Base-by-base conservation (phyloP, 495 filamentous ascomycete species). In the Neurospora hispaniola region DNA sequence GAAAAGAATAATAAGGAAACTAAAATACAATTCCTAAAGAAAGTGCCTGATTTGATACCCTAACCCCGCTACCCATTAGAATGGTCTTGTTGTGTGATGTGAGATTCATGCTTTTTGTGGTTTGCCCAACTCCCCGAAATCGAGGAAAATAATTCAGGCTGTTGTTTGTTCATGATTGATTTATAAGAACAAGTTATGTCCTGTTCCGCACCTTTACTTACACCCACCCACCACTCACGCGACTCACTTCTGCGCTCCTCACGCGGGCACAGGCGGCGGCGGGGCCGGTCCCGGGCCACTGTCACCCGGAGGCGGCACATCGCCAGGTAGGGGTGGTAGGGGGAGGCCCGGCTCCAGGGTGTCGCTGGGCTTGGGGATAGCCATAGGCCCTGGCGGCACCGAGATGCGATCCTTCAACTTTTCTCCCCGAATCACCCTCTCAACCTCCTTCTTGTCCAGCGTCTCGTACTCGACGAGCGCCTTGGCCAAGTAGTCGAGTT, bases 391-490 rank as follows among this genome's bases (percentile, higher is more conserved):
- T 11, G 76, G 80, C 0, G 86, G 85, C 42, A 88, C 82, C 3
- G 82, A 73, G 27, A 85, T 82, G 11, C 85, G 83, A 42, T 79
- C 88, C n/a, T 82, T 79, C 20, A 98, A 83, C 79, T 92, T 92
- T 82, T 97, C 93, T 20, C 96, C 96, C 71, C 86, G 86, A 38
- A 98, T 86, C 3, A 97, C 91, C 83, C 91, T 93, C 80, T 91
- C 91, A 76, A 98, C 95, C 78, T 99, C 96, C 35, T 92, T 90
- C 78, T 90, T 91, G 75, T 89, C 91, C 31, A 98, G 83, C 3
- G 93, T 96, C 82, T 98, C 96, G 81, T 98, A 98, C 83, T 98
- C 91, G 38, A 99, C 89, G 14, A 99, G 83, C 4, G 94, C 96
- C 77, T 94, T 90, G 40, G 94, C 94, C 6, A 99, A 83, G 23